These are phyloP conservation scores for Kazachstania africana DNA, from an alignment of 805 yeast genomes.

Conservation along the genomic window DNA sequence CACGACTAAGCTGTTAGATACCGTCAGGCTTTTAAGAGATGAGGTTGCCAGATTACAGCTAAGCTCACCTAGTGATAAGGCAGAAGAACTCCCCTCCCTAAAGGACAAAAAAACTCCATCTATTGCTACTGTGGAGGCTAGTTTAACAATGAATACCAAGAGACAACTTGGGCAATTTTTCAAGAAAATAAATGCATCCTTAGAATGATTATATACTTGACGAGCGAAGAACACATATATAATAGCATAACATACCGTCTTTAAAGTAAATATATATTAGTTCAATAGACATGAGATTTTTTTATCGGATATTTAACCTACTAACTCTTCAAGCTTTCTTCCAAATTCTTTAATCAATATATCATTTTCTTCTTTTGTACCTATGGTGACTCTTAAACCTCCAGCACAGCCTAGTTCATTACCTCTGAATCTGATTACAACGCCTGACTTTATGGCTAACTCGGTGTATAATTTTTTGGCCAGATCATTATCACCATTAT, in stretches of 20 bases:
- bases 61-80: background rate
- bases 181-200: conserved; percentile 3
- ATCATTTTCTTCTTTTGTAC: conserved; percentile 67
- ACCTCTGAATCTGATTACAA: conserved; percentile 89
- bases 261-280: background rate
- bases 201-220: no score
- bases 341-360: conserved; percentile 40
- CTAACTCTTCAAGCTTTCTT: conserved; percentile 16
- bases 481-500: conserved; percentile 64
- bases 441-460: conserved; percentile 60
- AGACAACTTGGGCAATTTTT: conserved; percentile 19
- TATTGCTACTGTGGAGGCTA: conserved; percentile 14
- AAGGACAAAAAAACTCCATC: conserved; percentile 6
- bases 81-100: background rate
- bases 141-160: conserved; percentile 15
- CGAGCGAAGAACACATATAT: no score
- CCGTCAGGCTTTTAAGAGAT: conserved; percentile 14
- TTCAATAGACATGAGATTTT: background rate
- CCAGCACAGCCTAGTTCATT: conserved; percentile 83
- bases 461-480: conserved; percentile 57
- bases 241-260: background rate
- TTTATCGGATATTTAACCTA: background rate
- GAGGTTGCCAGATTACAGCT: conserved; percentile 11
- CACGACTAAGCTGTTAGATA: conserved; percentile 11
- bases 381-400: conserved; percentile 76